Evolutionary conservation across 306 rosid genomes (phyloP).

Genomic region (Herpetospermum pedunculosum): DNA sequence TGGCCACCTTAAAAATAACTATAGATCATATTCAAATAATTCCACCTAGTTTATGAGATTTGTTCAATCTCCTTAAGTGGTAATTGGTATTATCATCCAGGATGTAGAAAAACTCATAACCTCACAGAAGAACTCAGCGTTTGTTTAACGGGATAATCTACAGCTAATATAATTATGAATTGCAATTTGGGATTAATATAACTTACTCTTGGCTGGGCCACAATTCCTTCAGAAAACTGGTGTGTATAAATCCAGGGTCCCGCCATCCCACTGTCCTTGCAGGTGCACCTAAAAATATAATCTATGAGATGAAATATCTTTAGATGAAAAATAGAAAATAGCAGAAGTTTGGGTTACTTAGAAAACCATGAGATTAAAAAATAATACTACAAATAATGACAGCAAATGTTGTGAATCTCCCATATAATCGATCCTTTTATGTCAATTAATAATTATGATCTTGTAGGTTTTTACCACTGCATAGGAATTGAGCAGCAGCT

Average conservation of each 20-base stretch:
- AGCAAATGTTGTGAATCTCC: neutral
- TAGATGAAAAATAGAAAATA: neutral
- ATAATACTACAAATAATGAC: neutral
- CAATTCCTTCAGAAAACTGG: constrained; percentile 65
- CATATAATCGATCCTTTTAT: neutral
- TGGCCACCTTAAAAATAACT: neutral
- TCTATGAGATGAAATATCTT: constrained; percentile 4
- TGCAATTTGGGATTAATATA: constrained; percentile 5
- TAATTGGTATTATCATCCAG: neutral
- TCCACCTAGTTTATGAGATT: neutral
- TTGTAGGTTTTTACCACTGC: neutral
- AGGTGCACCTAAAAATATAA: constrained; percentile 54
- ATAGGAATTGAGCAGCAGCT: neutral
- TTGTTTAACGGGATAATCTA: neutral
- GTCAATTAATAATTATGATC: neutral
- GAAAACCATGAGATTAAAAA: neutral
- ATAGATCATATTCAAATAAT: neutral
- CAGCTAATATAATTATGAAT: constrained; percentile 3
- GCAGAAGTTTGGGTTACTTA: neutral
- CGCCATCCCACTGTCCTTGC: constrained; percentile 96
- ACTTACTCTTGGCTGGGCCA: constrained; percentile 77
- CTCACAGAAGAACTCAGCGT: neutral
- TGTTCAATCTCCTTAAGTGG: neutral
- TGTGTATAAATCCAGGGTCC: constrained; percentile 84
- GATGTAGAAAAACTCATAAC: neutral